Percentiles rank a stretch among this genome's conserved stretches.
phyloP scores from a whole-genome alignment of 2,329 filamentous ascomycete species.

The Sclerotinia glacialis region DNA sequence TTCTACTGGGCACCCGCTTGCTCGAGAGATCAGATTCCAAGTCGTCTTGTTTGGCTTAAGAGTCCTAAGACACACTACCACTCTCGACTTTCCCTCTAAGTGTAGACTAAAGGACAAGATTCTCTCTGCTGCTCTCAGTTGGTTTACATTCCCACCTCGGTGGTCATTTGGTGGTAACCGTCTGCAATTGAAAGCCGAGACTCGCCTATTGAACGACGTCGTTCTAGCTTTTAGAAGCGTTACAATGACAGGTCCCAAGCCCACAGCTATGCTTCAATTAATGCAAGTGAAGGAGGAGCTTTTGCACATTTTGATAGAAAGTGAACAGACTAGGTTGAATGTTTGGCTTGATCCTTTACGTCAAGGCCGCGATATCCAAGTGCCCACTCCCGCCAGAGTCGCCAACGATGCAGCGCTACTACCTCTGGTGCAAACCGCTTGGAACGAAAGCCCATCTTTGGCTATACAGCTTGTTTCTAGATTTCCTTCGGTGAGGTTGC shows the following conservation, averaged over 20 bases:
- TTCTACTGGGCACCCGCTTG: conserved; percentile 76
- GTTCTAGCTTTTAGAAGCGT: conserved; percentile 63
- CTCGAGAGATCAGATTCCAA: conserved; percentile 88
- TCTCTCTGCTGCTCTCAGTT: conserved; percentile 78
- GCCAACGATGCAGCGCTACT: conserved; percentile 43
- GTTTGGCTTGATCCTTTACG: conserved; percentile 89
- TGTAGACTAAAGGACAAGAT: conserved; percentile 88
- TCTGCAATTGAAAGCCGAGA: conserved; percentile 89
- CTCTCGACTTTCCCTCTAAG: conserved; percentile 59
- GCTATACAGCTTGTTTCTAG: conserved; percentile 81
- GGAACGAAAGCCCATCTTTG: conserved; percentile 79
- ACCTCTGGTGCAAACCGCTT: conserved; percentile 74
- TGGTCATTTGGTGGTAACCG: conserved; percentile 97
- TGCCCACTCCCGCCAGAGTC: conserved; percentile 39
- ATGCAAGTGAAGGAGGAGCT: conserved; percentile 79
- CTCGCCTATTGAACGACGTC: conserved; percentile 76
- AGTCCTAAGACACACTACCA: conserved; percentile 70
- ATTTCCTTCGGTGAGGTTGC: conserved; percentile 72
- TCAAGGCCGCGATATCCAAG: conserved; percentile 52
- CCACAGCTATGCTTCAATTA: conserved; percentile 51
- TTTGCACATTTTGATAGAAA: conserved; percentile 75
- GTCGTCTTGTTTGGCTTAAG: conserved; percentile 79
- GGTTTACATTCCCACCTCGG: conserved; percentile 79
- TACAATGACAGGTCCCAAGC: conserved; percentile 52
- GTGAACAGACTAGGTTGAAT: conserved; percentile 75